Conservation (phyloP, 306 rosid species). For the Dryas alaskensis region DNA sequence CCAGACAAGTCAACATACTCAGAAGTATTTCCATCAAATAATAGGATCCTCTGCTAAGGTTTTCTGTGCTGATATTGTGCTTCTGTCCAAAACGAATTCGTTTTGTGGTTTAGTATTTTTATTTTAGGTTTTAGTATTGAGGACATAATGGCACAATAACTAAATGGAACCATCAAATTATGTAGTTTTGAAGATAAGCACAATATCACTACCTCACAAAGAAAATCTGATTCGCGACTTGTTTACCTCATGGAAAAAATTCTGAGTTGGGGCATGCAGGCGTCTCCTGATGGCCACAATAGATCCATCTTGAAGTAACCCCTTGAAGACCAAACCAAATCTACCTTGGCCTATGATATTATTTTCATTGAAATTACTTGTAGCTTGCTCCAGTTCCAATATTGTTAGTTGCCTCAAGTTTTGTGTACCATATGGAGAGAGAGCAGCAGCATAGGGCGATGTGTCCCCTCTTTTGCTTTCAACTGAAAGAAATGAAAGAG, state of each 20-base stretch:
- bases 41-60: no score
- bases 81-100: no score
- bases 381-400: slow-evolving; percentile 60
- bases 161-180: no score
- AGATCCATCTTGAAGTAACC: slow-evolving; percentile 74
- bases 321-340: slow-evolving; percentile 68
- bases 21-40: background rate
- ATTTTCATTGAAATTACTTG: slow-evolving; percentile 47
- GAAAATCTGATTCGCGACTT: background rate
- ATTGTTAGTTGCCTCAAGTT: slow-evolving; percentile 43
- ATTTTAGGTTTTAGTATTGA: no score
- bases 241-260: slow-evolving; percentile 52
- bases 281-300: slow-evolving; percentile 69
- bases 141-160: no score
- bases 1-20: background rate
- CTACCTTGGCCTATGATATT: slow-evolving; percentile 61
- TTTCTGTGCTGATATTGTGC: no score
- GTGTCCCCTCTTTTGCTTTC: slow-evolving; percentile 47
- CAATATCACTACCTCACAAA: background rate
- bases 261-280: slow-evolving; percentile 34
- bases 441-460: slow-evolving; percentile 33
- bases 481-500: slow-evolving; percentile 31
- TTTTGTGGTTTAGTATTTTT: no score
- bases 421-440: slow-evolving; percentile 35
- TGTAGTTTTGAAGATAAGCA: no score